Evolutionary conservation across 2,329 filamentous ascomycete genomes (phyloP), one percentile per base, ranked within the genome.

Genomic region (Botrytis byssoidea): DNA sequence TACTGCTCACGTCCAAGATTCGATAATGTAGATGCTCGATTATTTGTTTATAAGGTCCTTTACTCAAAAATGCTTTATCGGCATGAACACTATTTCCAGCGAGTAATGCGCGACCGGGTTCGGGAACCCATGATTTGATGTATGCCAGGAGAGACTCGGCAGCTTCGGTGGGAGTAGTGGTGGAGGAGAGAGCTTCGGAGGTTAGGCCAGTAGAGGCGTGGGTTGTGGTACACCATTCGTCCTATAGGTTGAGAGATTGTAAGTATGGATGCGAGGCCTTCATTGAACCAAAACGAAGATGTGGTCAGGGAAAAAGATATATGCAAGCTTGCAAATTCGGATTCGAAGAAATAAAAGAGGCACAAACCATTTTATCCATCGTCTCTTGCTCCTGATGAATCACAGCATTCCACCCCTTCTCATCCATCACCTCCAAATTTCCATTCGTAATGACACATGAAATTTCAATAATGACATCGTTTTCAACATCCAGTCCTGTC

Each of bases 41-140:
- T 2, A 97, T 90, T 74, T 86, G 85, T 57, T 86, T 88, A 83
- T 95, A 99, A 0, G 95, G 94, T 73, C 86, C 86, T 76, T 89
- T 88, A 8, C 89, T 86, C 74, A 99, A 85, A 81, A 99, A 99
- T 2, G 89, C 89, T 79, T 90, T 90, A 83, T 99, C 96, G 5
- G 92, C 93, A 81, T 99, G 95, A 40, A 99, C 93, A 73, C 92
- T 96, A 83, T 97, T 99, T 3, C 96, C 96, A 0, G 96, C 95
- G 59, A 99, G 86, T 73, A 98, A 83, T 0, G 90, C 95, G 48
- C 83, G 88, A 66, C 90, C 86, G 14, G 86, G 85, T 74, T 91
- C 84, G 0, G 94, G 93, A 9, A 96, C 88, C 80, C 91, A 87
- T 75, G 85, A 86, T 78, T 91, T 87, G 78, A 99, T 91, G 83